Conservation (phyloP, 176 grass and related monocot genomes). For the Calamus simplicifolius region DNA sequence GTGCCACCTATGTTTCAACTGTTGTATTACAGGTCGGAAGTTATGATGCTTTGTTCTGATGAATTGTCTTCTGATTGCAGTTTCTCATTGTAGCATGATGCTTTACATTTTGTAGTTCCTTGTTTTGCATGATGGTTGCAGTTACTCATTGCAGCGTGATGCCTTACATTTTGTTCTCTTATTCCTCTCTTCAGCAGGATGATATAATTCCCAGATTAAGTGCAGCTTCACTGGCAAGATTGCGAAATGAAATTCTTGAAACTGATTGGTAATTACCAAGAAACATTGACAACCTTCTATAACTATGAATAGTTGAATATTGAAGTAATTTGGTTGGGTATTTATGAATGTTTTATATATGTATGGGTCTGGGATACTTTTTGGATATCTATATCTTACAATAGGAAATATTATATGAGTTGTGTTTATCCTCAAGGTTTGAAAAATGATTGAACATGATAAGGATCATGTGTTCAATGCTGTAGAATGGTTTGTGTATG, state of each 20-base stretch:
- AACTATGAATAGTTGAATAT: no score
- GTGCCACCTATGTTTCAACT: conserved; percentile 72
- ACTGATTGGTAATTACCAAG: conserved; percentile 75
- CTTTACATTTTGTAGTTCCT: neutral
- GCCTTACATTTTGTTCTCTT: neutral
- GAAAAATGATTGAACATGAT: no score
- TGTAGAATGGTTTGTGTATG: no score
- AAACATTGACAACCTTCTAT: neutral
- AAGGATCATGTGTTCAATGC: no score
- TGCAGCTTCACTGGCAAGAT: conserved; percentile 58
- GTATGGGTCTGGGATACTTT: no score
- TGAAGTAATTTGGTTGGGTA: no score
- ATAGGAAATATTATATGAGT: no score
- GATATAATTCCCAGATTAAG: conserved; percentile 92
- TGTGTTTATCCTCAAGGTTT: no score
- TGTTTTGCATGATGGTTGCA: neutral
- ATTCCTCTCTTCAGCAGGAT: conserved; percentile 39
- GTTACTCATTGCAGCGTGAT: conserved; percentile 3
- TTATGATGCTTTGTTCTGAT: no score
- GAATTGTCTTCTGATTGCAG: neutral
- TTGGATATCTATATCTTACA: no score
- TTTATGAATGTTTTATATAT: no score
- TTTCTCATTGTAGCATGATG: conserved; percentile 4
- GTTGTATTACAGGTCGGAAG: conserved; percentile 74
- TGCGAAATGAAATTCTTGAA: conserved; percentile 79